Evolutionary conservation across 177 flowering plant species (phyloP).

Genomic region (Vitis hybrid): DNA sequence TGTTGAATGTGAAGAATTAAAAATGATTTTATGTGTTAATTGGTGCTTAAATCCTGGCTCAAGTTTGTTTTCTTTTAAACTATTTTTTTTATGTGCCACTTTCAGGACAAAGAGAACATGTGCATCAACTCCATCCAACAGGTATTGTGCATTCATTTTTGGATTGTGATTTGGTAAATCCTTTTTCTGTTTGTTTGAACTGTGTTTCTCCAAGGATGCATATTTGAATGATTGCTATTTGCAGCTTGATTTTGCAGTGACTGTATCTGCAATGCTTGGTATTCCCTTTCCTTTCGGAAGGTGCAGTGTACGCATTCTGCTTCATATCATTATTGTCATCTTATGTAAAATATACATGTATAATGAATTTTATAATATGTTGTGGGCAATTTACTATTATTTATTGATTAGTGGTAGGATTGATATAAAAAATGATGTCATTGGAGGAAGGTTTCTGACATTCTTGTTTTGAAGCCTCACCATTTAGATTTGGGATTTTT

Average conservation of each 20-base stretch:
- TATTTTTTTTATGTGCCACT: conserved; percentile 5
- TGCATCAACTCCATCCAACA: conserved; percentile 76
- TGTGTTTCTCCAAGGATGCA: conserved; percentile 2
- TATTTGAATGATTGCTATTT: conserved; percentile 13
- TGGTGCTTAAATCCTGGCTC: background rate
- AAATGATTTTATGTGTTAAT: background rate
- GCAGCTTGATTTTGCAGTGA: conserved; percentile 98
- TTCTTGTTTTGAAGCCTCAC: no score
- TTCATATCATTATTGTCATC: background rate
- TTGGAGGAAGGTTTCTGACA: no score
- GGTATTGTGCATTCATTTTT: conserved; percentile 32
- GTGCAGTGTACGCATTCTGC: conserved; percentile 63
- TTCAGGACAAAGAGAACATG: conserved; percentile 59
- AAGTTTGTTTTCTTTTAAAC: conserved; percentile 1
- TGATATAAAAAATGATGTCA: no score
- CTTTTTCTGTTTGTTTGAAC: background rate
- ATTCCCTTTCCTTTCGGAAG: conserved; percentile 98
- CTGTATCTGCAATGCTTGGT: conserved; percentile 85
- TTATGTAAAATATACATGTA: background rate
- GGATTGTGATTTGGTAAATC: conserved; percentile 7
- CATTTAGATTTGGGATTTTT: no score
- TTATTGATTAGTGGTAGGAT: background rate
- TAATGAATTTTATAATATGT: background rate
- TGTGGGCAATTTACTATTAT: background rate
- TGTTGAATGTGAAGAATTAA: background rate